Evolutionary conservation across 1,139 yeast genomes (phyloP).

Genomic region (Schwanniomyces etchellsii): DNA sequence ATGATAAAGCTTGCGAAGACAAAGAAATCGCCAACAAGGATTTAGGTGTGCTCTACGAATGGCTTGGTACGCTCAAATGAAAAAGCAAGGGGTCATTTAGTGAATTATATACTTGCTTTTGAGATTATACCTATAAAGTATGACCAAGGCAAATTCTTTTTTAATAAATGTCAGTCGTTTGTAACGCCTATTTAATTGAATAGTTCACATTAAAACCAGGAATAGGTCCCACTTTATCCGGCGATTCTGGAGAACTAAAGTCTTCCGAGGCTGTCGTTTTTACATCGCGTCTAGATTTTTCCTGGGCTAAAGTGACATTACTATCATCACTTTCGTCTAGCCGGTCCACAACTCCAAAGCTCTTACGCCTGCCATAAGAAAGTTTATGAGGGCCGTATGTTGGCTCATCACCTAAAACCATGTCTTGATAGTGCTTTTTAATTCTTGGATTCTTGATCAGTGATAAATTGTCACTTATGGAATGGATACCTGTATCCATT

Average conservation of each 20-base stretch:
- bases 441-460: constrained; percentile 33
- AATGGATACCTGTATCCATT: neutral
- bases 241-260: neutral
- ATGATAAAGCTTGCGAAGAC: constrained; percentile 40
- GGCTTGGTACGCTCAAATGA: constrained; percentile 26
- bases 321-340: neutral
- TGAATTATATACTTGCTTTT: too few relatives aligned
- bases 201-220: neutral
- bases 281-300: neutral
- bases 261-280: neutral
- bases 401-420: neutral
- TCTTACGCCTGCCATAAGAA: neutral
- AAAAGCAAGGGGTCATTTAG: constrained; percentile 2
- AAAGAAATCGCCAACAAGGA: constrained; percentile 38
- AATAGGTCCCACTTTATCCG: neutral
- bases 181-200: neutral
- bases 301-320: neutral
- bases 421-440: constrained; percentile 18
- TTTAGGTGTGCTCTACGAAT: constrained; percentile 42
- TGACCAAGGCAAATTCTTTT: too few relatives aligned
- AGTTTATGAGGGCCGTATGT: neutral
- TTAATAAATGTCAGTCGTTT: too few relatives aligned
- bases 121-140: too few relatives aligned
- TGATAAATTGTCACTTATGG: constrained; percentile 16
- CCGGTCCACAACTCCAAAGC: constrained; percentile 1